A percentile compares a stretch with the other conserved stretches of the same genome.
Evolutionary conservation across 2,329 filamentous ascomycete genomes (phyloP).

Genomic region (Arachnomyces sp.): DNA sequence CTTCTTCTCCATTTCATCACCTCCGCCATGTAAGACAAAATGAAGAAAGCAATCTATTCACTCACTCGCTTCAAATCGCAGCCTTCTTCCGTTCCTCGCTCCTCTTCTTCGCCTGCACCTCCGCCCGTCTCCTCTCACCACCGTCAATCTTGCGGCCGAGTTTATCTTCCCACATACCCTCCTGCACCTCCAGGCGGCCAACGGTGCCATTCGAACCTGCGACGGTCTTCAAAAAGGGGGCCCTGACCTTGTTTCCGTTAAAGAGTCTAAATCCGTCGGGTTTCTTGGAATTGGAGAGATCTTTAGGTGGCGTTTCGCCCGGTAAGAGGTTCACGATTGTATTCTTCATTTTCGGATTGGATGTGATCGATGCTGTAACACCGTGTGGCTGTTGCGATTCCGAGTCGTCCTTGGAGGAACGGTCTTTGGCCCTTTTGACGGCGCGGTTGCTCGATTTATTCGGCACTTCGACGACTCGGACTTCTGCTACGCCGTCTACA

Average conservation of each 20-base stretch:
- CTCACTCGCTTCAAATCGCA: slow-evolving; percentile 19
- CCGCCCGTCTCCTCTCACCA: slow-evolving; percentile 80
- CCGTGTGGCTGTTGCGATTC: too few species aligned
- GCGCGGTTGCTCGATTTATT: slow-evolving; percentile 24
- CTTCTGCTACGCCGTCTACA: slow-evolving; percentile 51
- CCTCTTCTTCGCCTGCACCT: slow-evolving; percentile 79
- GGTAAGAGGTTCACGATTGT: slow-evolving; percentile 55
- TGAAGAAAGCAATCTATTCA: slow-evolving; percentile 4
- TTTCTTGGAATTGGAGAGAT: slow-evolving; percentile 39
- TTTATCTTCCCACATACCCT: slow-evolving; percentile 89
- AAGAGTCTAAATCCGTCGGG: slow-evolving; percentile 61
- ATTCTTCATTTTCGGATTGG: slow-evolving; percentile 45
- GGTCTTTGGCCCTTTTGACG: neutral
- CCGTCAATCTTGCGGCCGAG: slow-evolving; percentile 89
- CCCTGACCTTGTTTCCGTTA: slow-evolving; percentile 62
- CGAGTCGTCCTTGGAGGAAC: neutral
- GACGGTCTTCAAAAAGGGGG: slow-evolving; percentile 64
- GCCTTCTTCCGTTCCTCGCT: slow-evolving; percentile 70
- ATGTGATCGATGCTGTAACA: too few species aligned
- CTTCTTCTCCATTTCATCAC: too few species aligned
- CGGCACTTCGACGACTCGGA: slow-evolving; percentile 51
- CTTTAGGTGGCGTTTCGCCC: slow-evolving; percentile 47
- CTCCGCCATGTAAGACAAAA: slow-evolving; percentile 1
- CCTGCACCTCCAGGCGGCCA: slow-evolving; percentile 62
- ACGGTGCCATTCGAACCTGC: slow-evolving; percentile 54